Percentiles rank a stretch among this genome's conserved stretches.
Evolutionary conservation across 176 grass and related monocot species (phyloP).

Genomic region (Aegilops umbellulata): DNA sequence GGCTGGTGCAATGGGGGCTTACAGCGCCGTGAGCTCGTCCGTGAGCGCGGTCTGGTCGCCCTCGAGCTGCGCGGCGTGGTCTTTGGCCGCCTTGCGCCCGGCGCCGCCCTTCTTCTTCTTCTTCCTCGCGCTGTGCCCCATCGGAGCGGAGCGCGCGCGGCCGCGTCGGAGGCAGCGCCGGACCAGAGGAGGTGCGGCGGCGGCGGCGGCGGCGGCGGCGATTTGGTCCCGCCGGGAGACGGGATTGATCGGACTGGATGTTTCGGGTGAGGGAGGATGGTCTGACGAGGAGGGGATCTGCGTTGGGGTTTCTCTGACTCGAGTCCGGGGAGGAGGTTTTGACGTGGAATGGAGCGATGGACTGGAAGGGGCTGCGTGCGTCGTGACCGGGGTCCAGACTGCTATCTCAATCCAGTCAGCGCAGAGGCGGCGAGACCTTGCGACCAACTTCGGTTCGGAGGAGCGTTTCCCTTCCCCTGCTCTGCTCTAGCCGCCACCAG

Average conservation of each 20-base stretch:
- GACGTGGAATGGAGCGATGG: constrained; percentile 5
- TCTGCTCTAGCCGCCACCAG: too few species aligned
- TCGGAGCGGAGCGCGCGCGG: constrained; percentile 22
- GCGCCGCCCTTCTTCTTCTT: constrained; percentile 81
- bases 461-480: too few species aligned
- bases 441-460: too few species aligned
- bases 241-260: neutral
- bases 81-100: constrained; percentile 69
- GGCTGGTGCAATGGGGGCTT: neutral
- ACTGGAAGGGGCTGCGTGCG: neutral
- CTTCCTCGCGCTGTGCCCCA: constrained; percentile 90
- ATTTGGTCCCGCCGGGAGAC: neutral
- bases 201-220: neutral
- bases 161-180: neutral
- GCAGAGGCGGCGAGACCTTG: neutral
- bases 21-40: constrained; percentile 93
- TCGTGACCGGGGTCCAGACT: constrained; percentile 16
- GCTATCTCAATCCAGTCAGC: neutral
- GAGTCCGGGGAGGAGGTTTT: neutral
- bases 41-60: constrained; percentile 60
- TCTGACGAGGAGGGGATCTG: constrained; percentile 15
- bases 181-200: neutral
- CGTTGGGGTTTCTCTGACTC: neutral
- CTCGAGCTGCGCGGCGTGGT: constrained; percentile 54
- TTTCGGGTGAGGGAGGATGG: neutral